These are phyloP conservation scores for Oehlia diaphana DNA, from an alignment of 192 early-diverging fungal species.

Conservation along the genomic window DNA sequence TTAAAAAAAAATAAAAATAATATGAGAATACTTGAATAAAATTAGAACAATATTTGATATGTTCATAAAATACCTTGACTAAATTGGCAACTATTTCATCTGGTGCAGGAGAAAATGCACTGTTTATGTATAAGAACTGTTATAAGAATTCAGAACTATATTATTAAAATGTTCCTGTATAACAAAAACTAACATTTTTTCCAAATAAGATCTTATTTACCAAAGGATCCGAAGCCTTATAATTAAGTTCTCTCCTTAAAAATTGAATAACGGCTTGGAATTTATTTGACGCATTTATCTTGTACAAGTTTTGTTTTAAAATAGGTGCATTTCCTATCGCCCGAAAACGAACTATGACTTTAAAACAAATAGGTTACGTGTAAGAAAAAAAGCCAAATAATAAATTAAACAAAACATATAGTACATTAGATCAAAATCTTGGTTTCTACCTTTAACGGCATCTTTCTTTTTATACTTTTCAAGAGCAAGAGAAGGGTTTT, in stretches of 20 bases:
- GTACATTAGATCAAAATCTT: neutral
- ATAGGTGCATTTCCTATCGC: constrained; percentile 90
- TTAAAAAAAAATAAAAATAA: neutral
- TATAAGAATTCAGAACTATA: neutral
- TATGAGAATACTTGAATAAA: neutral
- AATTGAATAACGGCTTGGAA: constrained; percentile 87
- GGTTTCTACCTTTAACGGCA: constrained; percentile 8
- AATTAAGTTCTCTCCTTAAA: constrained; percentile 78
- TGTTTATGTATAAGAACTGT: constrained; percentile 91
- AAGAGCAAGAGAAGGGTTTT: neutral
- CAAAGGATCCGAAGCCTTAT: constrained; percentile 71
- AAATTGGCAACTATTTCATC: constrained; percentile 86
- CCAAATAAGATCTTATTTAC: constrained; percentile 38
- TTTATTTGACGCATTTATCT: constrained; percentile 79
- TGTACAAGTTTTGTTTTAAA: constrained; percentile 82
- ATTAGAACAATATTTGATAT: neutral
- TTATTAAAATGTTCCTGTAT: neutral
- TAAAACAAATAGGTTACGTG: neutral
- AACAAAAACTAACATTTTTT: neutral
- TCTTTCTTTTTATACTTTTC: constrained; percentile 29
- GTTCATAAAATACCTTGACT: constrained; percentile 58
- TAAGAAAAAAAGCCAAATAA: too few species aligned
- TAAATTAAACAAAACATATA: too few species aligned
- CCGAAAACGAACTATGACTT: constrained; percentile 84
- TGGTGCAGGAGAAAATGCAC: constrained; percentile 91